A percentile compares a stretch with the other conserved stretches of the same genome.
phyloP scores from a whole-genome alignment of 805 yeast species.

The Kazachstania bromeliacearum region DNA sequence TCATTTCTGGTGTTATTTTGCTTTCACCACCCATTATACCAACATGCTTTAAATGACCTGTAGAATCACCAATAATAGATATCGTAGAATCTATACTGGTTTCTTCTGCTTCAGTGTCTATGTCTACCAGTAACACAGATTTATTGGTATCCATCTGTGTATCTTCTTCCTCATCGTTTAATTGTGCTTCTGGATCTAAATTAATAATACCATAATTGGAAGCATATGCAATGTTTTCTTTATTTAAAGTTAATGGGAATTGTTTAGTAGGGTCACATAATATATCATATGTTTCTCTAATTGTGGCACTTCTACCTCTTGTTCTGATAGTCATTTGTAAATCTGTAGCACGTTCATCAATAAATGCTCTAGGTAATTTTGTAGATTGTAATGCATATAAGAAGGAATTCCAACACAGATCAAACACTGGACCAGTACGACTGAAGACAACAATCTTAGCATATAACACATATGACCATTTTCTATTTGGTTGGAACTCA shows the following conservation, averaged over 20 bases:
- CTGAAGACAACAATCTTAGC: slow-evolving; percentile 72
- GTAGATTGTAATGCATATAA: slow-evolving; percentile 51
- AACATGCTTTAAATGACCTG: slow-evolving; percentile 34
- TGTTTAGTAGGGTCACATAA: slow-evolving; percentile 43
- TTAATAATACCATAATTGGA: slow-evolving; percentile 54
- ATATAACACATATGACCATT: slow-evolving; percentile 50
- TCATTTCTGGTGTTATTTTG: slow-evolving; percentile 37
- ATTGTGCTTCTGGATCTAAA: slow-evolving; percentile 30
- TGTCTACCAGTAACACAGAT: slow-evolving; percentile 52
- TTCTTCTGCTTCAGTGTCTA: slow-evolving; percentile 84
- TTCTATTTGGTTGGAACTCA: slow-evolving; percentile 31
- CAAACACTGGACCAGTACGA: slow-evolving; percentile 74
- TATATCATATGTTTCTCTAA: slow-evolving; percentile 42
- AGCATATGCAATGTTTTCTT: slow-evolving; percentile 32
- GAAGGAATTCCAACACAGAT: slow-evolving; percentile 62
- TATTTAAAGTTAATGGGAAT: slow-evolving; percentile 33
- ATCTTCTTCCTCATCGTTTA: slow-evolving; percentile 19
- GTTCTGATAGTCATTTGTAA: slow-evolving; percentile 44
- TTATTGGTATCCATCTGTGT: slow-evolving; percentile 30
- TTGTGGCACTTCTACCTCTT: slow-evolving; percentile 40
- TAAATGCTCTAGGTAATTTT: slow-evolving; percentile 55
- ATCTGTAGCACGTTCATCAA: slow-evolving; percentile 52
- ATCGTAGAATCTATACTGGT: slow-evolving; percentile 45
- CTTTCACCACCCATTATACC: slow-evolving; percentile 43
- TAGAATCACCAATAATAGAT: slow-evolving; percentile 28